A percentile compares a stretch with the other conserved stretches of the same genome.
phyloP scores from a whole-genome alignment of 1,139 yeast genomes.

The Zygotorulaspora mrakii region DNA sequence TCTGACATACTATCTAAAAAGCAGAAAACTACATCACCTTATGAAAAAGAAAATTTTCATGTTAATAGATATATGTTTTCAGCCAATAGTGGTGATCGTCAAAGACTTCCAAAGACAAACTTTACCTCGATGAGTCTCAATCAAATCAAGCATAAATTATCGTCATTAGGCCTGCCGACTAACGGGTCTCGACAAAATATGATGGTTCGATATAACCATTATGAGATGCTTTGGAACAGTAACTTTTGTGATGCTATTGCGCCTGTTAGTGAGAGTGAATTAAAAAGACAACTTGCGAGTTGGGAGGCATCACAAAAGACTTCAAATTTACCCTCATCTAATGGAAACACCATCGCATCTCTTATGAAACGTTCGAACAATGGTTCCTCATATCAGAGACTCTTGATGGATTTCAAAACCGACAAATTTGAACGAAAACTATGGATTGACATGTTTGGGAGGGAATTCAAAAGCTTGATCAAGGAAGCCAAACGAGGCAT shows the following conservation, averaged over 20 bases:
- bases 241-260: constrained; percentile 65
- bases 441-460: constrained; percentile 51
- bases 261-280: constrained; percentile 55
- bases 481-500: constrained; percentile 45
- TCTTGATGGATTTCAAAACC: constrained; percentile 29
- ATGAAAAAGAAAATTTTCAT: constrained; percentile 16
- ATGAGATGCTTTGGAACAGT: constrained; percentile 75
- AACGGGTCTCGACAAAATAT: constrained; percentile 61
- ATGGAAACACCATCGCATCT: constrained; percentile 25
- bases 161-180: constrained; percentile 52
- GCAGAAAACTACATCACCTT: neutral
- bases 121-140: constrained; percentile 56
- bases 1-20: neutral
- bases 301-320: constrained; percentile 57
- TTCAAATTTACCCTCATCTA: constrained; percentile 14
- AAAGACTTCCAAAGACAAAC: constrained; percentile 55
- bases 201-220: constrained; percentile 73
- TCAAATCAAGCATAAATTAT: constrained; percentile 59
- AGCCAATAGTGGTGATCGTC: constrained; percentile 18
- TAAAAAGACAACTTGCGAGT: constrained; percentile 53
- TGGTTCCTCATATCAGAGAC: constrained; percentile 19
- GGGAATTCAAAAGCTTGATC: constrained; percentile 52
- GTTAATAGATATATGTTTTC: constrained; percentile 29
- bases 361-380: constrained; percentile 24
- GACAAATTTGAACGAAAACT: constrained; percentile 42